phyloP scores from a whole-genome alignment of 2,329 filamentous ascomycete genomes.

The Leptosphaerulina australis region DNA sequence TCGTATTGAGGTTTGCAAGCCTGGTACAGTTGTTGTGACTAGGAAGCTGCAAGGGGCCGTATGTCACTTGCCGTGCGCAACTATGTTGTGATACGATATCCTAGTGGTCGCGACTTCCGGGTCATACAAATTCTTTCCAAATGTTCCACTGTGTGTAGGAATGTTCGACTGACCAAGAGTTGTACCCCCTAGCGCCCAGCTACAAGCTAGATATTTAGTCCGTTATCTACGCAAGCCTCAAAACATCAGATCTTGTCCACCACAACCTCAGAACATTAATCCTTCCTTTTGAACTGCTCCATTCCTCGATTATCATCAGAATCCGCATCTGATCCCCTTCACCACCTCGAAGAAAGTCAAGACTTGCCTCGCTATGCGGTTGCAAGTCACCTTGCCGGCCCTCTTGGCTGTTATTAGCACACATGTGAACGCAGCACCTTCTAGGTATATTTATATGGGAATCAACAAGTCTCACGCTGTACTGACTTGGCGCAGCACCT shows the following conservation, averaged over 20 bases:
- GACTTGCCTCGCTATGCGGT: constrained; percentile 16
- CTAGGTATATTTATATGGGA: constrained; percentile 17
- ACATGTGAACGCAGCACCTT: constrained; percentile 25
- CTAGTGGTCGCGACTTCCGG: neutral
- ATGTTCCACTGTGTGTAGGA: constrained; percentile 2
- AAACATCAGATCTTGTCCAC: neutral
- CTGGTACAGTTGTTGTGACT: neutral
- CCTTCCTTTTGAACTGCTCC: neutral
- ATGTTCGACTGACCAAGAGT: neutral
- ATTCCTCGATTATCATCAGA: too few species aligned
- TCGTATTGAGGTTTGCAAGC: too few species aligned
- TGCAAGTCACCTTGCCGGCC: constrained; percentile 12
- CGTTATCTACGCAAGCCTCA: neutral
- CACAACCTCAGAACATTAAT: neutral
- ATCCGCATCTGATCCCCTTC: neutral
- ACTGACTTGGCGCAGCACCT: constrained; percentile 8
- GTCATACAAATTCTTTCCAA: neutral
- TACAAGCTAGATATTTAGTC: neutral
- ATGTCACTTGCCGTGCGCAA: constrained; percentile 3
- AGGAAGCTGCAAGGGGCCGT: neutral
- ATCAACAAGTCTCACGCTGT: neutral
- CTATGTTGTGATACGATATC: neutral
- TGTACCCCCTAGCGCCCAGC: neutral
- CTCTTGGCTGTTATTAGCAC: constrained; percentile 16
- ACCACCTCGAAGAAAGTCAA: neutral